Evolutionary conservation across 805 yeast species (phyloP).

Genomic region (Torulaspora delbrueckii): DNA sequence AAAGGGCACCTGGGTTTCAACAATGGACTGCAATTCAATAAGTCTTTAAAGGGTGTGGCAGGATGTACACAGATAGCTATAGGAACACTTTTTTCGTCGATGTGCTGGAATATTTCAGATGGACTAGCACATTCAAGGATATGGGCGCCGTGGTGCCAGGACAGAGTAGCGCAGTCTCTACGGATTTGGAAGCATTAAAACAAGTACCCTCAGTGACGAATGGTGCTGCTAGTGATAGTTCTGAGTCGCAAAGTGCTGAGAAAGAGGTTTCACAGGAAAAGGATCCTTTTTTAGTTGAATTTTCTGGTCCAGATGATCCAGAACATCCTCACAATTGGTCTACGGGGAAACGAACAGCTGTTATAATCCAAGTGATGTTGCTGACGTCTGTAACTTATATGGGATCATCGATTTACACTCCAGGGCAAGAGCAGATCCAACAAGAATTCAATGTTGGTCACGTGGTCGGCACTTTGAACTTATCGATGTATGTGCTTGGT

Average conservation of each 20-base stretch:
- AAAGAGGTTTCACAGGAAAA: conserved; percentile 12
- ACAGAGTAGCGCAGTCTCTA: neutral
- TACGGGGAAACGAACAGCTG: conserved; percentile 35
- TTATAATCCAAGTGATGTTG: conserved; percentile 40
- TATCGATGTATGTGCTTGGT: conserved; percentile 53
- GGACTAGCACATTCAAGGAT: conserved; percentile 9
- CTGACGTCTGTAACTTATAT: conserved; percentile 50
- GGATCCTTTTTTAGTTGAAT: conserved; percentile 31
- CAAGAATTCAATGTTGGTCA: conserved; percentile 43
- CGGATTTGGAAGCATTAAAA: conserved; percentile 1
- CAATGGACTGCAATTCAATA: neutral
- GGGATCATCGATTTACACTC: conserved; percentile 54
- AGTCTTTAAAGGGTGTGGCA: neutral
- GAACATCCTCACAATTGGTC: conserved; percentile 59
- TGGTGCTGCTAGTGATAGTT: conserved; percentile 1
- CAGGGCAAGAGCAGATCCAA: conserved; percentile 44
- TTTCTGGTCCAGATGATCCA: conserved; percentile 41
- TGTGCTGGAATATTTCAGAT: conserved; percentile 19
- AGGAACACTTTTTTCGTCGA: conserved; percentile 27
- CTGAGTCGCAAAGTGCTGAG: neutral
- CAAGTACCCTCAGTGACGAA: neutral
- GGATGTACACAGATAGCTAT: conserved; percentile 13
- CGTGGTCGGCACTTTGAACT: conserved; percentile 46
- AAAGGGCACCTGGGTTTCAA: neutral
- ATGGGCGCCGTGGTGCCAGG: neutral